Base-by-base conservation (phyloP, 2,329 filamentous ascomycete genomes). In the Zelopaecilomyces penicillatus region DNA sequence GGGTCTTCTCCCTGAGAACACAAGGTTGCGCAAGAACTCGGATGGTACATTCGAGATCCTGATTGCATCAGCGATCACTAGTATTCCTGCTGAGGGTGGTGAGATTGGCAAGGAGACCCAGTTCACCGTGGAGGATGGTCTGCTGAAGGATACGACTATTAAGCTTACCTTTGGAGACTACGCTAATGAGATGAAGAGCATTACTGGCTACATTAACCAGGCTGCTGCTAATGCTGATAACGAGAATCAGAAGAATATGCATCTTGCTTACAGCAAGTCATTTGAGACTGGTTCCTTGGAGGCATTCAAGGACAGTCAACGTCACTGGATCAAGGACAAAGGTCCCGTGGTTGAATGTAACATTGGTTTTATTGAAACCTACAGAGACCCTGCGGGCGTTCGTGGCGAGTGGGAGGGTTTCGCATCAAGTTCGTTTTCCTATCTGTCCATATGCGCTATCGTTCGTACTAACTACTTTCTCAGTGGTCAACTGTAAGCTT, bases 351-450 rank as follows among this genome's bases (percentile, higher is more conserved):
- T 94, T 31, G 87, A 93, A 65, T 83, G 76, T 37, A 88, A 91
- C 61, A 76, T 91, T 53, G 87, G 87, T 1, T 93, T 93, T 59
- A 84, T 93, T 42, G 87, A 93, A 67, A 89, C 86, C 0, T 93
- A 93, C 62, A 74, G 87, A 54, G 87, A 94, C 58, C 87, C 87
- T 30, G 82, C 85, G 48, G 87, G 87, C 47, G 78, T 89, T 30
- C 76, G 87, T 50, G 86, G 83, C 48, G 87, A 93, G 61, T 94
- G 85, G 82, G 86, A 93, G 64, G 87, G 87, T 2, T 89, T 93
- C 59, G 85, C 85, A 38, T 84, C 85, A 38, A 77, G 64, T 64
- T 43, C 51, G 61, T 57, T 42, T 12, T 29, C 30, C 2, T 6
- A 12, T 37, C n/a, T 32, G n/a, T 5, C n/a, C 30, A 29, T n/a